Conservation (phyloP, 108 stramenopile species). For the Skeletonema tropicum region DNA sequence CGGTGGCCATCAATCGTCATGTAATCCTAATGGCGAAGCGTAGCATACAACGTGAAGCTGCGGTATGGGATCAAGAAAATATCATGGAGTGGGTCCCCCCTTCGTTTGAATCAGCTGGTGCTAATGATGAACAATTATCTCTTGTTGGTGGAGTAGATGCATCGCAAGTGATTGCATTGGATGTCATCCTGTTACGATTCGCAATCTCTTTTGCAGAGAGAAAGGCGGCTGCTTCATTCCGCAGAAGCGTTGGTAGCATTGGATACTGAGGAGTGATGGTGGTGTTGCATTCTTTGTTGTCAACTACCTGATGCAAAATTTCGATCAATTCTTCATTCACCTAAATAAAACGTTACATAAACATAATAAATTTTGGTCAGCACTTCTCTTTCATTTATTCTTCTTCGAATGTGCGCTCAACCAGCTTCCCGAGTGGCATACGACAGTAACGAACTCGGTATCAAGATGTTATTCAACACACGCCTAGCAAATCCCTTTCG, state of each 20-base stretch:
- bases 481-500: conserved; percentile 12
- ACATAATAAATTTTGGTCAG: not conserved
- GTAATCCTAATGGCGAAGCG: conserved; percentile 39
- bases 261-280: conserved; percentile 8
- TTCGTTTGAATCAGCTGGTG: conserved; percentile 9
- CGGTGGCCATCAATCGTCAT: conserved; percentile 44
- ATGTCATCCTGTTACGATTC: conserved; percentile 39
- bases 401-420: not conserved
- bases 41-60: conserved; percentile 8
- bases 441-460: conserved; percentile 34
- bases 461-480: conserved; percentile 18
- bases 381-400: not conserved
- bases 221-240: conserved; percentile 41
- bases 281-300: too few relatives aligned
- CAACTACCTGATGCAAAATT: not conserved
- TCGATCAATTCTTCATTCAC: not conserved
- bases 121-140: conserved; percentile 16
- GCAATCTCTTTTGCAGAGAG: conserved; percentile 37
- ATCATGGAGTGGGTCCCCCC: conserved; percentile 43
- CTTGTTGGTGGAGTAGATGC: conserved; percentile 42
- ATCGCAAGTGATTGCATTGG: conserved; percentile 37
- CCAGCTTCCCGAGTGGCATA: conserved; percentile 31
- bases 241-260: conserved; percentile 30
- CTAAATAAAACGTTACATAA: not conserved
- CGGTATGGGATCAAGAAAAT: conserved; percentile 27